Percentiles rank a stretch among this genome's conserved stretches.
Conservation (phyloP, 2,329 filamentous ascomycete species). For the Domatiomyces globalis region DNA sequence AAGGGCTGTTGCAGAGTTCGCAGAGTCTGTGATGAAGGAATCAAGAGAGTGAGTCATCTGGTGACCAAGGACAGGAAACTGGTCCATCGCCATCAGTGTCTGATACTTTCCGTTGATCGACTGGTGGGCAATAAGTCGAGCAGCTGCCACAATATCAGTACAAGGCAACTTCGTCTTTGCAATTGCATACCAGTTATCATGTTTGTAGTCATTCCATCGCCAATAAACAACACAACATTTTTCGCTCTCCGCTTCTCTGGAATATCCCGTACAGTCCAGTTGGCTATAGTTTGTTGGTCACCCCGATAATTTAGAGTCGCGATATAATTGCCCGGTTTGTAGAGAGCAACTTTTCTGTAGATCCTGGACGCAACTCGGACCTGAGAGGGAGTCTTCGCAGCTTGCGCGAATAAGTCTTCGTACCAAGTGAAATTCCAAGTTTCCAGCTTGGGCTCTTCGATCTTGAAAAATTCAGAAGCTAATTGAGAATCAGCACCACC, state of each 20-base stretch:
- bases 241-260: slow-evolving; percentile 59
- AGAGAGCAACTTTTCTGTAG: slow-evolving; percentile 60
- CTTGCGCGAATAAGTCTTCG: slow-evolving; percentile 66
- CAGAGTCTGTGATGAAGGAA: slow-evolving; percentile 72
- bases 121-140: slow-evolving; percentile 67
- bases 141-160: slow-evolving; percentile 49
- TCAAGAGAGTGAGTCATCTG: slow-evolving; percentile 83
- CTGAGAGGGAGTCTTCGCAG: slow-evolving; percentile 52
- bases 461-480: slow-evolving; percentile 53
- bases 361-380: slow-evolving; percentile 71
- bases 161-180: background rate
- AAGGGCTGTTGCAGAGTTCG: slow-evolving; percentile 68
- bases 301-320: slow-evolving; percentile 65
- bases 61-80: slow-evolving; percentile 74
- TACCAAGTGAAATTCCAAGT: slow-evolving; percentile 75
- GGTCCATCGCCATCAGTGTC: slow-evolving; percentile 59
- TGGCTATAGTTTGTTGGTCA: slow-evolving; percentile 54
- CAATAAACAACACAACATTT: slow-evolving; percentile 77
- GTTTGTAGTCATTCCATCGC: slow-evolving; percentile 45
- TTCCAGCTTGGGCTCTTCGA: slow-evolving; percentile 58
- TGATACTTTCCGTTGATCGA: slow-evolving; percentile 75
- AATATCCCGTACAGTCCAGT: slow-evolving; percentile 63
- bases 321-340: slow-evolving; percentile 65
- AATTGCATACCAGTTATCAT: slow-evolving; percentile 25
- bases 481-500: slow-evolving; percentile 40